phyloP scores from a whole-genome alignment of 495 filamentous ascomycete genomes.

The Elasticomyces elasticus region DNA sequence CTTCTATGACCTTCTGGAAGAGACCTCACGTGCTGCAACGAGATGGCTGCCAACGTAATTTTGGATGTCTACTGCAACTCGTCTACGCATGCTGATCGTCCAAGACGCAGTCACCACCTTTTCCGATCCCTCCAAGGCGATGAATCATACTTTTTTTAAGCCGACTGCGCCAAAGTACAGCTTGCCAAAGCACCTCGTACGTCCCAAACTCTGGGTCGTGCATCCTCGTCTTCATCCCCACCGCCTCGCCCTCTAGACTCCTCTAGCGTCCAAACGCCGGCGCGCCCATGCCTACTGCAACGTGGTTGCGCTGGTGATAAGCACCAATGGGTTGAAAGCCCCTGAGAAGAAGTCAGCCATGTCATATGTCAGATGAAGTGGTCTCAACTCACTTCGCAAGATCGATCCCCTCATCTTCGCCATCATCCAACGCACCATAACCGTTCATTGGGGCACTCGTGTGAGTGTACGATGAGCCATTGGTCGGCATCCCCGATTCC shows the following conservation, averaged over 20 bases:
- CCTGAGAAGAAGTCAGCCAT: conserved; percentile 4
- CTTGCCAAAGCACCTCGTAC: too few species aligned
- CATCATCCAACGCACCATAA: conserved; percentile 3
- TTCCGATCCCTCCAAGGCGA: too few species aligned
- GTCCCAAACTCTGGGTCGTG: too few species aligned
- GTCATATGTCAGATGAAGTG: background rate
- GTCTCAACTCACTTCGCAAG: conserved; percentile 17
- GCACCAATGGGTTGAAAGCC: conserved; percentile 21
- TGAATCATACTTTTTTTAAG: too few species aligned
- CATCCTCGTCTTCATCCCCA: background rate
- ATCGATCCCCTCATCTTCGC: conserved; percentile 22
- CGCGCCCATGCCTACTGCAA: conserved; percentile 13
- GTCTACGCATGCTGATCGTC: too few species aligned
- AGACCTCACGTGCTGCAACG: background rate
- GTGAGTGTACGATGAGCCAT: background rate
- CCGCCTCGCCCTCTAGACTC: background rate
- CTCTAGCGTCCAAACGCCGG: conserved; percentile 10
- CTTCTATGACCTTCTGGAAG: background rate
- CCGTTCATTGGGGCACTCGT: background rate
- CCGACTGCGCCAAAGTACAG: too few species aligned
- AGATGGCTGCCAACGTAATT: too few species aligned
- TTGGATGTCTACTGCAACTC: too few species aligned
- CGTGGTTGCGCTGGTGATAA: conserved; percentile 20
- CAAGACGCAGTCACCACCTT: too few species aligned
- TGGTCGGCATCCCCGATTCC: background rate